A percentile compares a stretch with the other conserved stretches of the same genome.
Evolutionary conservation across 768 basidiomycete species (phyloP).

Genomic region (Cystobasidiopsis lactophilus): DNA sequence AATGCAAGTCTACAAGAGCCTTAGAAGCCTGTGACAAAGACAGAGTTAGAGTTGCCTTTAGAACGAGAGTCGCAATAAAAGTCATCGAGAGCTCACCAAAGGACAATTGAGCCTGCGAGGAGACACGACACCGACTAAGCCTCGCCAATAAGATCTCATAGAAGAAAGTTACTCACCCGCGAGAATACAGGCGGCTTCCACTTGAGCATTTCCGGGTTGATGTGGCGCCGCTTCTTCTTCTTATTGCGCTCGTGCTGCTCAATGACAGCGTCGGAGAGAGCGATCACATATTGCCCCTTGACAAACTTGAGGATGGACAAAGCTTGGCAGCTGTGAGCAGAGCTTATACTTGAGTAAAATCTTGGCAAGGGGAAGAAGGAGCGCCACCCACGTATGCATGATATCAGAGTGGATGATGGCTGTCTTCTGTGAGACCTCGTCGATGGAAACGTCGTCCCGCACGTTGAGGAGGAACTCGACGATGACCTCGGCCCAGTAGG

Average conservation of each 20-base stretch:
- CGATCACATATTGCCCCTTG: constrained; percentile 84
- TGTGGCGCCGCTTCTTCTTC: constrained; percentile 53
- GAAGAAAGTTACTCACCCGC: not conserved
- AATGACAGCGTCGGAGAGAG: constrained; percentile 67
- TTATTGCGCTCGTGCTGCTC: constrained; percentile 72
- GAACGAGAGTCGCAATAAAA: too few species aligned
- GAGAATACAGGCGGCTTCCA: constrained; percentile 96
- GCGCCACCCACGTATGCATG: constrained; percentile 74
- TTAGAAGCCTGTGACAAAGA: too few species aligned
- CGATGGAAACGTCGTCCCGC: constrained; percentile 66
- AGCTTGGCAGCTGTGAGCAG: constrained; percentile 33
- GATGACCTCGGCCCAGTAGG: constrained; percentile 94
- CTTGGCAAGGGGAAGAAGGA: not conserved
- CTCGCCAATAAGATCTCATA: too few species aligned
- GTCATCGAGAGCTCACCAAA: too few species aligned
- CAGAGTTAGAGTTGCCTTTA: too few species aligned
- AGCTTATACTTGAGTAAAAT: not conserved
- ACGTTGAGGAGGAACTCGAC: constrained; percentile 51
- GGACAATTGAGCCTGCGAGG: too few species aligned
- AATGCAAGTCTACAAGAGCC: too few species aligned
- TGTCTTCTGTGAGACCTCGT: constrained; percentile 90
- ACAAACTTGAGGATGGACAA: constrained; percentile 86
- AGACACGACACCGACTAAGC: too few species aligned
- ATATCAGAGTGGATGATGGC: constrained; percentile 87
- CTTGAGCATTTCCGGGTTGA: constrained; percentile 52